Conservation (phyloP, 2,329 filamentous ascomycete species). For the Diplodia corticola region DNA sequence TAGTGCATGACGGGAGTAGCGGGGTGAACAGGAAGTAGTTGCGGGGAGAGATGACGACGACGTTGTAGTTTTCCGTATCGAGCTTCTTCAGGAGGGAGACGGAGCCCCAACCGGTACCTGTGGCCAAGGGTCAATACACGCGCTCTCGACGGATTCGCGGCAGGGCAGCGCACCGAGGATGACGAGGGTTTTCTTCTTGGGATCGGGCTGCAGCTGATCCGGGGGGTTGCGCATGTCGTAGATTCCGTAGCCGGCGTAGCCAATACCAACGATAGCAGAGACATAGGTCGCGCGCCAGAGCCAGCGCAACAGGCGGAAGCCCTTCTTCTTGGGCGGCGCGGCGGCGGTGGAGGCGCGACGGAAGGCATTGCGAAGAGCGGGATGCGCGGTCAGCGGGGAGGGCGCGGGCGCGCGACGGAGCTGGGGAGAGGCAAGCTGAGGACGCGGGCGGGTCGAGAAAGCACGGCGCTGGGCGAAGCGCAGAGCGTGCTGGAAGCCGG, state of each 20-base stretch:
- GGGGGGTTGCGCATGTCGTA: constrained; percentile 79
- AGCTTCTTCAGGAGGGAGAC: constrained; percentile 98
- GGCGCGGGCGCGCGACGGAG: constrained; percentile 36
- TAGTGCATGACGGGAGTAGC: constrained; percentile 94
- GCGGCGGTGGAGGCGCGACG: constrained; percentile 37
- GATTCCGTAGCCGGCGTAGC: constrained; percentile 75
- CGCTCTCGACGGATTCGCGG: not conserved
- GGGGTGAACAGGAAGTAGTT: constrained; percentile 99
- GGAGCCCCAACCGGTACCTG: constrained; percentile 94
- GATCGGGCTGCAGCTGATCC: constrained; percentile 77
- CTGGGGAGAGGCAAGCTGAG: constrained; percentile 30
- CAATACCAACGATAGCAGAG: constrained; percentile 67
- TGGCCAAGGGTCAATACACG: constrained; percentile 28
- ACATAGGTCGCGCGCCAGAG: constrained; percentile 81
- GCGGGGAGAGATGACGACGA: constrained; percentile 93
- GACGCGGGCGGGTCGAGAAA: constrained; percentile 33
- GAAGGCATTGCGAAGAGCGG: constrained; percentile 34
- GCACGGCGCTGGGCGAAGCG: constrained; percentile 38
- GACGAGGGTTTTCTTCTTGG: constrained; percentile 93
- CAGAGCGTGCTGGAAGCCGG: constrained; percentile 31
- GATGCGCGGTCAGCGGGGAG: not conserved
- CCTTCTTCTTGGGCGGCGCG: constrained; percentile 50
- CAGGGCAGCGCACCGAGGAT: constrained; percentile 71
- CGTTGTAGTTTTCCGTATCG: constrained; percentile 98
- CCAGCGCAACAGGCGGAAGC: constrained; percentile 72